A percentile compares a stretch with the other conserved stretches of the same genome.
phyloP scores from a whole-genome alignment of 1,284 basidiomycete genomes.

The Tausonia pullulans region DNA sequence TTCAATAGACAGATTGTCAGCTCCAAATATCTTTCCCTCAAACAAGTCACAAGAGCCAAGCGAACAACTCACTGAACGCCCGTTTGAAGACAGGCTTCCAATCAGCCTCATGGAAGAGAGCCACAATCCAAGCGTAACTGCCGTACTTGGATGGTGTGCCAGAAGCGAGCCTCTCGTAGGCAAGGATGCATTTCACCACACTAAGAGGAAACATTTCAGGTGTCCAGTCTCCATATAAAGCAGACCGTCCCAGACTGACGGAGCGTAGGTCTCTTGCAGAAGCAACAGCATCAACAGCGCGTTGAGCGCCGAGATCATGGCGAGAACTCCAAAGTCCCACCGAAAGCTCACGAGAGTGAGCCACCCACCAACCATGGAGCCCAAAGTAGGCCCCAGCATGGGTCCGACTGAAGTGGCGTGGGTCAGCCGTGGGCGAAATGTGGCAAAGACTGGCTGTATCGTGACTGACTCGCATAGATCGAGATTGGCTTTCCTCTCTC shows the following conservation, averaged over 20 bases:
- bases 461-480: neutral
- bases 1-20: neutral
- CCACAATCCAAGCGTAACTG: slow-evolving; percentile 19
- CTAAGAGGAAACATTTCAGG: neutral
- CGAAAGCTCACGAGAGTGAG: slow-evolving; percentile 17
- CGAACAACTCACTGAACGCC: slow-evolving; percentile 4
- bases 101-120: slow-evolving; percentile 3
- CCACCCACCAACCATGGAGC: slow-evolving; percentile 10
- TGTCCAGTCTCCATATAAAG: neutral
- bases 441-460: neutral
- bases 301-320: slow-evolving; percentile 30
- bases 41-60: slow-evolving; percentile 25
- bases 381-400: neutral
- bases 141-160: neutral
- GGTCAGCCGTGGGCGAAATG: neutral
- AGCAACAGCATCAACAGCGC: slow-evolving; percentile 23
- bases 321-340: slow-evolving; percentile 32
- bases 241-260: slow-evolving; percentile 22
- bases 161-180: slow-evolving; percentile 18
- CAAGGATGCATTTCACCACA: neutral
- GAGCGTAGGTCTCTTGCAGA: slow-evolving; percentile 33
- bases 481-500: slow-evolving; percentile 3
- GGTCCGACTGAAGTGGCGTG: neutral
- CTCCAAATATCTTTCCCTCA: slow-evolving; percentile 19
- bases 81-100: slow-evolving; percentile 8